Evolutionary conservation across 2,329 filamentous ascomycete genomes (phyloP).

Genomic region (Colletotrichum kahawae): DNA sequence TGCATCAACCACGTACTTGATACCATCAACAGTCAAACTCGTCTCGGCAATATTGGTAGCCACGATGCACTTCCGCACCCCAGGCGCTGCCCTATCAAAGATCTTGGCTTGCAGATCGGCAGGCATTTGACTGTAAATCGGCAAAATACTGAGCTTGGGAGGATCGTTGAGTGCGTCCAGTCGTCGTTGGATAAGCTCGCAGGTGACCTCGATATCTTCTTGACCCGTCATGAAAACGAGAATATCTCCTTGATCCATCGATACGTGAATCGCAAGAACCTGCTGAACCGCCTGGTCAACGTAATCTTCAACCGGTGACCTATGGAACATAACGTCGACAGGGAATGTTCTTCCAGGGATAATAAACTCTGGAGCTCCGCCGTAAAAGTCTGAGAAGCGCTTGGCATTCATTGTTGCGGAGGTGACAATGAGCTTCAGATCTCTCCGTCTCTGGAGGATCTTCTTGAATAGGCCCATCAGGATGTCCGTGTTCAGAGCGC

Average conservation of each 20-base stretch:
- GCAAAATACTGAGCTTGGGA: slow-evolving; percentile 90
- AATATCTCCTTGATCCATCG: slow-evolving; percentile 91
- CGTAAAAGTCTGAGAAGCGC: slow-evolving; percentile 94
- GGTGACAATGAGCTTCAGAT: slow-evolving; percentile 95
- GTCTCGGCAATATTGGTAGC: slow-evolving; percentile 99
- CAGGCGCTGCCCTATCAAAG: slow-evolving; percentile 88
- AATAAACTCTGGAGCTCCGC: slow-evolving; percentile 93
- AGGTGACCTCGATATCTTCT: slow-evolving; percentile 97
- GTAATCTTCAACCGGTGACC: slow-evolving; percentile 95
- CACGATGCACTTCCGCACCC: slow-evolving; percentile 95
- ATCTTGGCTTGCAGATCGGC: slow-evolving; percentile 98
- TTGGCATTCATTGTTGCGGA: slow-evolving; percentile 99
- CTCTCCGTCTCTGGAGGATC: slow-evolving; percentile 84
- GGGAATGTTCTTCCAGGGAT: slow-evolving; percentile 97
- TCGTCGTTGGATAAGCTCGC: slow-evolving; percentile 87
- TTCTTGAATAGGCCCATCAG: slow-evolving; percentile 98
- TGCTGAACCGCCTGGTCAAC: slow-evolving; percentile 97
- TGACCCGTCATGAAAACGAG: slow-evolving; percentile 99
- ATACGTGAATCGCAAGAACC: slow-evolving; percentile 93
- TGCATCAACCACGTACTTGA: slow-evolving; percentile 98
- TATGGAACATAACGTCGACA: slow-evolving; percentile 94
- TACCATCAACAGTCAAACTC: slow-evolving; percentile 95
- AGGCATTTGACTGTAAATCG: slow-evolving; percentile 99
- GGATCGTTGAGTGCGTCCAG: slow-evolving; percentile 91
- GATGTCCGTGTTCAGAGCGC: slow-evolving; percentile 95